Evolutionary conservation across 305 asterid genomes (phyloP).

Genomic region (Euphrasia arctica): DNA sequence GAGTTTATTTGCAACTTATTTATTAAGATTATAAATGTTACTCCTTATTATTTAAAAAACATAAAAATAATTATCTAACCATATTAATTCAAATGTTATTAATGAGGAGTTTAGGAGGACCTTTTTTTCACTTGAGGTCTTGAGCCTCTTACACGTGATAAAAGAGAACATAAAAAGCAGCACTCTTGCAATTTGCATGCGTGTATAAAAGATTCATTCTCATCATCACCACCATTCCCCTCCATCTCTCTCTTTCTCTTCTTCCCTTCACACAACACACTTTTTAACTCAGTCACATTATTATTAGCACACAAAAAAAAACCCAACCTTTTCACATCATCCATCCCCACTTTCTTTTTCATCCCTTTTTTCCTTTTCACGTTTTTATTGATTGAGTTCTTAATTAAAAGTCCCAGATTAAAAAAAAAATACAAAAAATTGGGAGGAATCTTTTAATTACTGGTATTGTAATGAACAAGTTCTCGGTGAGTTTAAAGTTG

Average conservation of each 20-base stretch:
- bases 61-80: no score
- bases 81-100: no score
- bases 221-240: conserved; percentile 38
- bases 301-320: conserved; percentile 14
- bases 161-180: conserved; percentile 49
- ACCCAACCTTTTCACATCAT: conserved; percentile 32
- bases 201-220: conserved; percentile 74
- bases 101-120: no score
- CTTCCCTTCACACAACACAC: not conserved
- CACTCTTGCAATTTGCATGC: conserved; percentile 89
- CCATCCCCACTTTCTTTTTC: no score
- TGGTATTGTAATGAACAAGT: not conserved
- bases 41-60: no score
- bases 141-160: no score
- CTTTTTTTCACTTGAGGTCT: no score
- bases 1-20: no score
- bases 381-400: conserved; percentile 12
- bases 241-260: no score
- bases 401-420: no score
- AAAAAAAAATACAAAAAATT: not conserved
- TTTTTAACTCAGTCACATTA: not conserved
- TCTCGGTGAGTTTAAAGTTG: conserved; percentile 29
- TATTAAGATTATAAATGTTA: no score
- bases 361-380: not conserved
- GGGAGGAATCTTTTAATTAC: not conserved